phyloP scores from a whole-genome alignment of 441 rosid species.

The Viola pubescens region DNA sequence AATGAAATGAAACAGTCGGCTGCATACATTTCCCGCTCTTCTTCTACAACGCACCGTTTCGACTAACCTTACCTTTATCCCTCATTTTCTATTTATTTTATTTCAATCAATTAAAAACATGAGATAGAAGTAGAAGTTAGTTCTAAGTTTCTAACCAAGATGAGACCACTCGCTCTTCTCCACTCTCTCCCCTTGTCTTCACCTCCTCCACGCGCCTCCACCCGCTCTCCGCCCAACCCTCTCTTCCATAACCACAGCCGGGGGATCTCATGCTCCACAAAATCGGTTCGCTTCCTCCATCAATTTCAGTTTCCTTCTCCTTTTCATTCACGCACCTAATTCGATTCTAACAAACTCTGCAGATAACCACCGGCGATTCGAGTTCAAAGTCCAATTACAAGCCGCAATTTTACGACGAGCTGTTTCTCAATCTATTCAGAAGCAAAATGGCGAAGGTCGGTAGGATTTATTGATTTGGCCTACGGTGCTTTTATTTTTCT shows the following conservation, averaged over 20 bases:
- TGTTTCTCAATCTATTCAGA: conserved; percentile 56
- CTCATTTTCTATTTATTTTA: too few relatives aligned
- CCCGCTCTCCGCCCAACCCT: conserved; percentile 7
- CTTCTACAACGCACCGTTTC: too few relatives aligned
- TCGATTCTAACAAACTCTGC: conserved; percentile 11
- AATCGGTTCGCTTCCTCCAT: conserved; percentile 23
- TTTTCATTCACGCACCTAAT: too few relatives aligned
- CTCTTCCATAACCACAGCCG: conserved; percentile 10
- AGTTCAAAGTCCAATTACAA: conserved; percentile 33
- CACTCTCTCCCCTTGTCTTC: conserved; percentile 19
- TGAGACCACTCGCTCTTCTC: conserved; percentile 30
- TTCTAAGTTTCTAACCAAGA: conserved; percentile 3
- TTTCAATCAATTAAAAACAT: not conserved
- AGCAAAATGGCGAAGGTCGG: conserved; percentile 54
- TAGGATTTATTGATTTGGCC: not conserved
- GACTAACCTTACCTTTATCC: too few relatives aligned
- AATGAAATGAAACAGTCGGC: too few relatives aligned
- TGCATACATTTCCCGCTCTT: too few relatives aligned
- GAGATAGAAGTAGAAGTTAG: not conserved
- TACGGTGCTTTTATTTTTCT: not conserved
- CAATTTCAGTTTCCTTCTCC: not conserved
- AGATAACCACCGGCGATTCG: conserved; percentile 29
- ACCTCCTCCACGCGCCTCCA: conserved; percentile 2
- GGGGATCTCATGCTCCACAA: conserved; percentile 23
- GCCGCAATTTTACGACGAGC: conserved; percentile 38